These are phyloP conservation scores for Calonectria henricotiae DNA, from an alignment of 2,329 filamentous ascomycete genomes.

Conservation along the genomic window DNA sequence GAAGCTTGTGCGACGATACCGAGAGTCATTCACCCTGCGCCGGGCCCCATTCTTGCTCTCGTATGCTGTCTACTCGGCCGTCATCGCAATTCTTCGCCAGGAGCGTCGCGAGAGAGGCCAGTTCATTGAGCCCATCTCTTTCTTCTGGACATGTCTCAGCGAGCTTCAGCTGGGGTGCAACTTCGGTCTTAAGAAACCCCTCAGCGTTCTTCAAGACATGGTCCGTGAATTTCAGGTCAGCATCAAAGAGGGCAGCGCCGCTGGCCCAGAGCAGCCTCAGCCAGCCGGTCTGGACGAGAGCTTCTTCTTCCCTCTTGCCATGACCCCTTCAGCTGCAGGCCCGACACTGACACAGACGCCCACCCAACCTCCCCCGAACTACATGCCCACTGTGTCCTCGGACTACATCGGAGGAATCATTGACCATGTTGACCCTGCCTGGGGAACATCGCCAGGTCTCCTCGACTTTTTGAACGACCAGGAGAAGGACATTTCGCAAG, in stretches of 20 bases:
- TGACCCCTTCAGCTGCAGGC: constrained; percentile 42
- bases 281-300: constrained; percentile 53
- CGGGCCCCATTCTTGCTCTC: constrained; percentile 61
- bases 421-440: constrained; percentile 49
- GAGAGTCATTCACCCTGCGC: constrained; percentile 59
- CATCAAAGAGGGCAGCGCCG: constrained; percentile 50
- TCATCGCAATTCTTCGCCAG: constrained; percentile 55
- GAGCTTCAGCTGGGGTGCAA: constrained; percentile 58
- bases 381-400: constrained; percentile 39
- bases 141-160: constrained; percentile 59
- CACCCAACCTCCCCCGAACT: constrained; percentile 42
- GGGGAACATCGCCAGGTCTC: constrained; percentile 50
- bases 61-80: constrained; percentile 61
- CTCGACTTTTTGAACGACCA: constrained; percentile 54
- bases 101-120: constrained; percentile 53
- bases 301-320: constrained; percentile 53
- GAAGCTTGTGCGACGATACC: constrained; percentile 58
- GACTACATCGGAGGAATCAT: constrained; percentile 48
- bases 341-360: constrained; percentile 36
- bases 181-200: constrained; percentile 58
- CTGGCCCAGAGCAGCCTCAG: constrained; percentile 44
- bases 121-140: constrained; percentile 56
- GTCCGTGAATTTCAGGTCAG: constrained; percentile 54
- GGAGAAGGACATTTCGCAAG: constrained; percentile 55
- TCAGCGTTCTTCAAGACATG: constrained; percentile 56